Evolutionary conservation across 1,139 yeast species (phyloP).

Genomic region (Wickerhamomyces sp.): DNA sequence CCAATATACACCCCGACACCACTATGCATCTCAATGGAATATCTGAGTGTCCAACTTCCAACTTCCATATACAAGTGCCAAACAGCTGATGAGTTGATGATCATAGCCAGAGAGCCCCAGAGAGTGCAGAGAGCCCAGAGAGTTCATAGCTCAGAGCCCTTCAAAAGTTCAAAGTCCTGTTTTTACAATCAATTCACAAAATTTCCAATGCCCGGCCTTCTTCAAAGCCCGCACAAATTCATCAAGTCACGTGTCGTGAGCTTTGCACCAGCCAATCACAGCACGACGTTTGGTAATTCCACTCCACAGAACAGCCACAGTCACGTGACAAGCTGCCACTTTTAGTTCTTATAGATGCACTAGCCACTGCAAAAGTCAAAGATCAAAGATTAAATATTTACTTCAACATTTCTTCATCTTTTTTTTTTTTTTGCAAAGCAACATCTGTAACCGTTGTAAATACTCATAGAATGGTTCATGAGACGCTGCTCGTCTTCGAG

Average conservation of each 20-base stretch:
- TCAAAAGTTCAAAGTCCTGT: not conserved
- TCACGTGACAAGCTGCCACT: not conserved
- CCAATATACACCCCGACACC: too few species aligned
- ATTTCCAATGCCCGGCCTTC: not conserved
- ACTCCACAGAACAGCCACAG: not conserved
- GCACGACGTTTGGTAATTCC: not conserved
- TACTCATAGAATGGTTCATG: not conserved
- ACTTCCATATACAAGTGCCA: too few species aligned
- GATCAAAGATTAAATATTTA: not conserved
- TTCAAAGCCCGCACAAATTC: not conserved
- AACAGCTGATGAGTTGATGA: too few species aligned
- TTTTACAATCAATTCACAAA: too few species aligned
- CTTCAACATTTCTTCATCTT: not conserved
- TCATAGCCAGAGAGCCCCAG: too few species aligned
- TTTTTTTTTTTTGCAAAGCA: too few species aligned
- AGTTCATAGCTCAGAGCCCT: not conserved
- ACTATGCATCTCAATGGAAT: too few species aligned
- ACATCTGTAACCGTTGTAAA: too few species aligned
- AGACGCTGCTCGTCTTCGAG: not conserved
- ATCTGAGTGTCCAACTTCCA: too few species aligned
- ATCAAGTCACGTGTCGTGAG: constrained; percentile 1
- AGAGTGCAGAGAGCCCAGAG: too few species aligned
- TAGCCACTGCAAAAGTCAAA: constrained; percentile 2
- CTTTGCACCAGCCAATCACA: not conserved
- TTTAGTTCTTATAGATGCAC: not conserved